Conservation (phyloP, 140 eudicot genomes). For the Stevia rebaudiana region DNA sequence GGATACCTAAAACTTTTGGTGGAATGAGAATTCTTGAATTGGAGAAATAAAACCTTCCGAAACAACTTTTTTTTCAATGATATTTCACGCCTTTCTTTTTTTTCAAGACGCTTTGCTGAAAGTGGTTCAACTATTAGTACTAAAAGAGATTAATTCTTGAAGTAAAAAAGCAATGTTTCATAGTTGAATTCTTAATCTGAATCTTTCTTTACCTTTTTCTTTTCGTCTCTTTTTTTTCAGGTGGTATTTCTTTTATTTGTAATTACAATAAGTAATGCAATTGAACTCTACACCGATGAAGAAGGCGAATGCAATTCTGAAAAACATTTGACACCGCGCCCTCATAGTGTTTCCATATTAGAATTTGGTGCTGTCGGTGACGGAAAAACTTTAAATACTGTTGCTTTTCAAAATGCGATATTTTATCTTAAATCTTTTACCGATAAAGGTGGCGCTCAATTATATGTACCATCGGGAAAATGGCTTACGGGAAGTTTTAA, state of each 20-base stretch:
- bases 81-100: background rate
- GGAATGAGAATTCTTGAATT: constrained; percentile 1
- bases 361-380: constrained; percentile 97
- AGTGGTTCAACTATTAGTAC: constrained; percentile 19
- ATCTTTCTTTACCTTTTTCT: constrained; percentile 41
- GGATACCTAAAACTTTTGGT: constrained; percentile 15
- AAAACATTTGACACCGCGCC: constrained; percentile 69
- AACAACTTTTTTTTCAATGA: background rate
- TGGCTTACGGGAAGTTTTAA: constrained; percentile 90
- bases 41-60: background rate
- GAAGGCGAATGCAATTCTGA: constrained; percentile 53
- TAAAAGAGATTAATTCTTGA: constrained; percentile 14
- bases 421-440: constrained; percentile 85
- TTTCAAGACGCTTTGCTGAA: constrained; percentile 24
- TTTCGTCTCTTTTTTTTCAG: constrained; percentile 44
- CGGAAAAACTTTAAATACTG: constrained; percentile 74
- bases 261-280: constrained; percentile 39
- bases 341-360: constrained; percentile 80
- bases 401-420: constrained; percentile 93
- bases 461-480: constrained; percentile 76
- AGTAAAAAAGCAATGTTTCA: background rate
- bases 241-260: constrained; percentile 59
- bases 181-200: constrained; percentile 32
- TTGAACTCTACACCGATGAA: constrained; percentile 29
- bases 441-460: constrained; percentile 95